A percentile compares a stretch with the other conserved stretches of the same genome.
phyloP scores from a whole-genome alignment of 805 yeast genomes.

The Lipomyces yamadae region DNA sequence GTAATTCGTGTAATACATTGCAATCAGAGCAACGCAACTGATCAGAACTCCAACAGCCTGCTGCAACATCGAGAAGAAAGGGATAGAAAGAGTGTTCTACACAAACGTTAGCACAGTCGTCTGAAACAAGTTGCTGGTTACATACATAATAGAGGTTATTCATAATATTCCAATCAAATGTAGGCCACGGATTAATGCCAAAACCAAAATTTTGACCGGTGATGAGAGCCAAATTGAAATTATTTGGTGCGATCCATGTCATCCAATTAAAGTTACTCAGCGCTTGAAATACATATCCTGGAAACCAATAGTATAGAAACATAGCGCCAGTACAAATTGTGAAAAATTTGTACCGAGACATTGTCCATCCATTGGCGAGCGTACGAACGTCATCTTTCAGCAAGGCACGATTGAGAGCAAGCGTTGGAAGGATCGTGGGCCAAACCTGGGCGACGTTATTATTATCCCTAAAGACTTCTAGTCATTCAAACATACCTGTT shows the following conservation, averaged over 20 bases:
- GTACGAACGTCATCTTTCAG: slow-evolving; percentile 44
- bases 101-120: too few species aligned
- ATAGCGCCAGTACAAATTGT: slow-evolving; percentile 48
- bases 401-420: slow-evolving; percentile 62
- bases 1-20: slow-evolving; percentile 57
- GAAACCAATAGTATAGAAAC: slow-evolving; percentile 64
- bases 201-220: slow-evolving; percentile 67
- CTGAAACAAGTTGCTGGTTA: too few species aligned
- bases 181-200: slow-evolving; percentile 62
- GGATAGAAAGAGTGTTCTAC: slow-evolving; percentile 43
- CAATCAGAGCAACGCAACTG: slow-evolving; percentile 57
- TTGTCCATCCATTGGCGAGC: slow-evolving; percentile 66
- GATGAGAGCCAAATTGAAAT: slow-evolving; percentile 63
- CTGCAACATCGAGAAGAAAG: slow-evolving; percentile 47
- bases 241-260: slow-evolving; percentile 66
- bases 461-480: too few species aligned
- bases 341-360: slow-evolving; percentile 59
- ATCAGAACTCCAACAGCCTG: slow-evolving; percentile 52
- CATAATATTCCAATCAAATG: slow-evolving; percentile 72
- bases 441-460: slow-evolving; percentile 45
- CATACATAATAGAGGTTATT: too few species aligned
- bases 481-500: slow-evolving; percentile 28
- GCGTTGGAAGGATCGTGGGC: slow-evolving; percentile 68
- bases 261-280: slow-evolving; percentile 63
- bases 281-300: slow-evolving; percentile 63